Percentiles rank a stretch among this genome's conserved stretches.
Conservation (phyloP, 1,284 basidiomycete genomes). For the Sutorius eximius region DNA sequence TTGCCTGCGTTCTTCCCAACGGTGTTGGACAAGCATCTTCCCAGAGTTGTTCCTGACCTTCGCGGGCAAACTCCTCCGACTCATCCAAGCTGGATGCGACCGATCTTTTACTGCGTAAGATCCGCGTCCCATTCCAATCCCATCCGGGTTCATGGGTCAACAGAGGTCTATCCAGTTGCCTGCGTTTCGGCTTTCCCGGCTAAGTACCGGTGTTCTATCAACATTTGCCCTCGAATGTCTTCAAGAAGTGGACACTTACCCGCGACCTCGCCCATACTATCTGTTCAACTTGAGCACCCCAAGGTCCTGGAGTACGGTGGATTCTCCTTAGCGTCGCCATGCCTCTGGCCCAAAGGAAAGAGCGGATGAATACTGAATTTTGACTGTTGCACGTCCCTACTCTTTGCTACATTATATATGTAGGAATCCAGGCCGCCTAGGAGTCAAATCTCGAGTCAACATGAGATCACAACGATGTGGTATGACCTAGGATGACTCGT, state of each 20-base stretch:
- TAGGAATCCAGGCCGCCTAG: neutral
- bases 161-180: constrained; percentile 11
- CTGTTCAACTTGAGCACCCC: constrained; percentile 10
- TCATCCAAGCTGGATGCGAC: neutral
- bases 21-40: constrained; percentile 2
- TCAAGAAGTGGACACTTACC: constrained; percentile 4
- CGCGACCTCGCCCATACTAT: constrained; percentile 15
- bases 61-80: neutral
- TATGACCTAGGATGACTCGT: constrained; percentile 15
- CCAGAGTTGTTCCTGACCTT: neutral
- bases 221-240: neutral
- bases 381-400: neutral
- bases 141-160: constrained; percentile 23
- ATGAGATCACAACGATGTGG: neutral
- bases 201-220: constrained; percentile 2
- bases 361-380: neutral
- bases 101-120: constrained; percentile 1
- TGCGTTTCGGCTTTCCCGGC: constrained; percentile 22
- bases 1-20: neutral
- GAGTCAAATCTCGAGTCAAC: constrained; percentile 9
- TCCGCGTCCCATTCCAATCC: constrained; percentile 26
- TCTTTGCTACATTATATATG: constrained; percentile 14
- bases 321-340: constrained; percentile 26
- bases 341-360: neutral
- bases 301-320: constrained; percentile 11